Base-by-base conservation (phyloP, 148 eudicot species). In the Nyssa sinensis region DNA sequence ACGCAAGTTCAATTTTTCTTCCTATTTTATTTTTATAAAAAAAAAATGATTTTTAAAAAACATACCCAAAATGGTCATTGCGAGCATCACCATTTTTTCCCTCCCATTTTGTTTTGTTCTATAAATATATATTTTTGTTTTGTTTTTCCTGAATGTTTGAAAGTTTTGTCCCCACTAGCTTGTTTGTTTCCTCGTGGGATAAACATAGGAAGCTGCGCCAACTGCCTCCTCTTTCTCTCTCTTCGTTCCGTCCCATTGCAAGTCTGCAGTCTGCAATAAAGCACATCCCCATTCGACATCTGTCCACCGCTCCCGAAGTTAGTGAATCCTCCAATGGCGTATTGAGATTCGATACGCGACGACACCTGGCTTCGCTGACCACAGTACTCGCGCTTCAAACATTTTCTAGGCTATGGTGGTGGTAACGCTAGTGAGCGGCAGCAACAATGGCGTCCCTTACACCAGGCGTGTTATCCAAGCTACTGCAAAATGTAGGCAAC, bases 361-460 rank as follows among this genome's bases (percentile, higher is more conserved):
- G 1, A 34, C n/a, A 16, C 21, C 47, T 21, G 13, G 0, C 58
- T 3, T 11, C 17, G 6, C 64, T 44, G 28, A 5, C 24, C n/a
- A 16, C 30, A 3, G 33, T 11, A 14, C 33, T 14, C 33, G 16
- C 65, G 16, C 65, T 44, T 41, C 29, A 0, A n/a, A n/a, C 19
- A 6, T 28, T 27, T 10, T 13, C 21, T 30, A 5, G 24, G 57
- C 70, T 41, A 49, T 66, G 71, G 61, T 72, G 34, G 37, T 69
- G 25, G 11, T 61, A 24, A 73, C 31, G 11, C 25, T 17, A 7
- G 1, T 14, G n/a, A 58, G 34, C 75, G 30, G 21, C 66, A 14
- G 29, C 27, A 4, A 5, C 63, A 41, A 84, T 84, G 87, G 84
- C 82, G 23, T 84, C 82, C 27, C 79, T 81, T 4, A 84, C 80